Base-by-base conservation (phyloP, 331 rosid genomes). In the Dryas integrifolia region DNA sequence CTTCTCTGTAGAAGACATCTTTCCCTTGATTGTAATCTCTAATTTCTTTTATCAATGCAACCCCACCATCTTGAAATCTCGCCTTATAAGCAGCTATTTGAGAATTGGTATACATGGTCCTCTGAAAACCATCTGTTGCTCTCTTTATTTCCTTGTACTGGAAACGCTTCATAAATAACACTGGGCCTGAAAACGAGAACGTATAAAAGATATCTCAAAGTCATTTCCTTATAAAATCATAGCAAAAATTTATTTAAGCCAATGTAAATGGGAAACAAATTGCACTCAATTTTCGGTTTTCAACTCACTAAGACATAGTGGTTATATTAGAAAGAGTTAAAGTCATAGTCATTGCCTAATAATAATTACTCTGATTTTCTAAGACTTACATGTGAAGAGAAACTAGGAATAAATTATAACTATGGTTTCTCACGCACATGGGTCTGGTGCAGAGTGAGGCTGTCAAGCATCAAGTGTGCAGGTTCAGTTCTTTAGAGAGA, bases 101-200 rank as follows among this genome's bases (percentile, higher is more conserved):
- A 10, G 94, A 79, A 76, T 86, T 89, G 80, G 80, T 81, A 59
- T 89, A 91, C 12, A 88, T 70, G 45, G 85, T 64, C 73, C 91
- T 82, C 65, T 72, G 87, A 80, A 93, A 93, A 79, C 87, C 87
- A 73, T 88, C 95, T 0, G 97, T 91, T 6, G 92, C 97, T 74
- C 77, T 85, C 84, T 84, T 83, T 77, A 89, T 83, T 40, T 91
- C 92, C 74, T 84, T 89, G 83, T 86, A 91, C 6, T 92, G 76
- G 74, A 87, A 75, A 56, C 76, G 81, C 88, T 88, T 84, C 84
- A 86, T 85, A 71, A 86, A 86, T 10, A 78, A 71, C 30, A 86
- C 69, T 7, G 74, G 74, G 56, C 96, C 97, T 94, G 80, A 80
- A 85, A 70, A 24, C 48, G 65, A 73, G 58, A 78, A 74, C 76